Evolutionary conservation across 345 rosid species (phyloP).

Genomic region (Limnanthes douglasii): DNA sequence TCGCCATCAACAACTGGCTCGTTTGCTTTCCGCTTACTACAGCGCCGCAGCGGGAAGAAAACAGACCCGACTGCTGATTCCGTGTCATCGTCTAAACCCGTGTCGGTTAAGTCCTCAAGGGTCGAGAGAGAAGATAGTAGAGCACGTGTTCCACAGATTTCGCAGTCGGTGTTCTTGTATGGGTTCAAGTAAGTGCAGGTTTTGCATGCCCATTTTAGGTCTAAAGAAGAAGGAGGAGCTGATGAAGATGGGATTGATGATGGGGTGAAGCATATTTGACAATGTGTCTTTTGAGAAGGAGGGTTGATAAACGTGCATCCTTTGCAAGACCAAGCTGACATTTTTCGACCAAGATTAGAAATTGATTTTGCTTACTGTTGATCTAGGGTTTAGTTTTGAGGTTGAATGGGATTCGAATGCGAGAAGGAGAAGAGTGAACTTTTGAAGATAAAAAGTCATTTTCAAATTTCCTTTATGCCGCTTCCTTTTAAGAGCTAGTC

Average conservation of each 20-base stretch:
- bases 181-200: conserved; percentile 83
- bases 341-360: background rate
- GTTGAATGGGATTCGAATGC: background rate
- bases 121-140: conserved; percentile 23
- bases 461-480: no score
- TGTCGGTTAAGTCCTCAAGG: conserved; percentile 37
- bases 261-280: conserved; percentile 46
- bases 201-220: conserved; percentile 71
- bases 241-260: conserved; percentile 9
- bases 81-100: conserved; percentile 16
- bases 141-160: conserved; percentile 48
- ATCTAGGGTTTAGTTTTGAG: conserved; percentile 10
- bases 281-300: conserved; percentile 41
- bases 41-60: conserved; percentile 58
- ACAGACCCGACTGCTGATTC: conserved; percentile 68
- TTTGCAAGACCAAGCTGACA: conserved; percentile 62
- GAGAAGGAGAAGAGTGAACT: no score
- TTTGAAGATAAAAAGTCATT: conserved; percentile 1
- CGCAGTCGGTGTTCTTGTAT: conserved; percentile 50
- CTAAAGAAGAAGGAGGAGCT: background rate
- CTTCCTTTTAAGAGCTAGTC: background rate
- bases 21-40: conserved; percentile 43
- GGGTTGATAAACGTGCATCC: conserved; percentile 85
- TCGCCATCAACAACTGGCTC: conserved; percentile 16
- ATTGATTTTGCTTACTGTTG: no score